These are phyloP conservation scores for Massariosphaeria phaeospora DNA, from an alignment of 495 filamentous ascomycete species.

Conservation along the genomic window DNA sequence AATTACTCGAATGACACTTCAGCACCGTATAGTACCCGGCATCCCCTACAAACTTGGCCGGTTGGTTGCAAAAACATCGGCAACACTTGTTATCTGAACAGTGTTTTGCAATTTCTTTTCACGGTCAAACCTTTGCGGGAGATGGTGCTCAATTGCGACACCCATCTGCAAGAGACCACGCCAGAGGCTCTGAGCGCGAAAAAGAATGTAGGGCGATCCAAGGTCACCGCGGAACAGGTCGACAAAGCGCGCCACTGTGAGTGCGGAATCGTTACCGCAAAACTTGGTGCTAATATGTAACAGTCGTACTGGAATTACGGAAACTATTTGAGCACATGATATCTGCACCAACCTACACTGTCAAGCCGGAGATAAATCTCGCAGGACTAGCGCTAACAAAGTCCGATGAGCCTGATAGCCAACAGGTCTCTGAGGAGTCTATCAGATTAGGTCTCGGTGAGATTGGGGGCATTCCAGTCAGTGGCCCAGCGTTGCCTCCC, in stretches of 20 bases:
- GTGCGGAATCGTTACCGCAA: conserved; percentile 31
- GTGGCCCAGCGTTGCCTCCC: conserved; percentile 47
- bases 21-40: not conserved
- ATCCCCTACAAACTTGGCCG: conserved; percentile 52
- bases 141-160: conserved; percentile 68
- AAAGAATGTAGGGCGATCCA: conserved; percentile 62
- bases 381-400: conserved; percentile 68
- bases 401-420: not conserved
- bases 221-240: conserved; percentile 57
- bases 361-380: conserved; percentile 68
- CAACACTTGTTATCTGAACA: conserved; percentile 98
- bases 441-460: conserved; percentile 40
- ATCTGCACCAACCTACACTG: conserved; percentile 48
- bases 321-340: conserved; percentile 70
- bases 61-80: conserved; percentile 88
- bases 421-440: not conserved
- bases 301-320: conserved; percentile 68
- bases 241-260: conserved; percentile 66
- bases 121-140: conserved; percentile 77
- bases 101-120: conserved; percentile 91
- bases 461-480: conserved; percentile 49
- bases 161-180: conserved; percentile 58
- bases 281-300: not conserved
- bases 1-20: not conserved
- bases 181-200: conserved; percentile 53